These are phyloP conservation scores for Arabidopsis arenosa DNA, from an alignment of 345 rosid species.

Conservation along the genomic window DNA sequence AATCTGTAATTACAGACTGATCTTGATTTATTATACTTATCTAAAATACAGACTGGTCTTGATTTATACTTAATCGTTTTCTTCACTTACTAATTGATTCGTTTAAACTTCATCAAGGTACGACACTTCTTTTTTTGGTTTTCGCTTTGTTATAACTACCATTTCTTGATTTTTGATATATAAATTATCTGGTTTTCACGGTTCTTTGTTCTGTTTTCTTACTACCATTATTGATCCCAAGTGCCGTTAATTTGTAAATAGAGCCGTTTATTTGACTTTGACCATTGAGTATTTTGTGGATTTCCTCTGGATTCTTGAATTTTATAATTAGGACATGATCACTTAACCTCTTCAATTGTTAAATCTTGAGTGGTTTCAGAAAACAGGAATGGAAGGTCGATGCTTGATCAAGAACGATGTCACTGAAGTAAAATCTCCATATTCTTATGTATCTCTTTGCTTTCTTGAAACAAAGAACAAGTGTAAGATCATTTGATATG, in stretches of 20 bases:
- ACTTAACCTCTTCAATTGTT: too few species aligned
- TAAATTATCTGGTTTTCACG: not conserved
- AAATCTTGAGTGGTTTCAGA: not conserved
- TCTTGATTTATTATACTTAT: too few species aligned
- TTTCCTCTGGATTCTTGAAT: too few species aligned
- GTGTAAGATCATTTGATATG: not conserved
- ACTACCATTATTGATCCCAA: too few species aligned
- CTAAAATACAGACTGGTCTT: not conserved
- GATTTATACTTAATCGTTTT: not conserved
- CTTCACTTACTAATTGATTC: not conserved
- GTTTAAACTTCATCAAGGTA: not conserved
- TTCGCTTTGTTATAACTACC: too few species aligned
- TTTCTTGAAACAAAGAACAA: conserved; percentile 1
- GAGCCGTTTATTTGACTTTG: not conserved
- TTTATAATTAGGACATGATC: too few species aligned
- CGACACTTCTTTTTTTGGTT: not conserved
- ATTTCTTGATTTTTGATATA: not conserved
- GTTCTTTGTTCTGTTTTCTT: not conserved
- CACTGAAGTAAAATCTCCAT: conserved; percentile 45
- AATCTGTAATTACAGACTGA: too few species aligned
- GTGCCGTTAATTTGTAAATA: not conserved
- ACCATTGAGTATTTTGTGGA: not conserved
- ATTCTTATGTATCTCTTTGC: not conserved
- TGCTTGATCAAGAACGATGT: conserved; percentile 45
- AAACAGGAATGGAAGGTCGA: conserved; percentile 37